These are phyloP conservation scores for Talaromyces sp. DNA, from an alignment of 2,329 filamentous ascomycete species.

Conservation along the genomic window DNA sequence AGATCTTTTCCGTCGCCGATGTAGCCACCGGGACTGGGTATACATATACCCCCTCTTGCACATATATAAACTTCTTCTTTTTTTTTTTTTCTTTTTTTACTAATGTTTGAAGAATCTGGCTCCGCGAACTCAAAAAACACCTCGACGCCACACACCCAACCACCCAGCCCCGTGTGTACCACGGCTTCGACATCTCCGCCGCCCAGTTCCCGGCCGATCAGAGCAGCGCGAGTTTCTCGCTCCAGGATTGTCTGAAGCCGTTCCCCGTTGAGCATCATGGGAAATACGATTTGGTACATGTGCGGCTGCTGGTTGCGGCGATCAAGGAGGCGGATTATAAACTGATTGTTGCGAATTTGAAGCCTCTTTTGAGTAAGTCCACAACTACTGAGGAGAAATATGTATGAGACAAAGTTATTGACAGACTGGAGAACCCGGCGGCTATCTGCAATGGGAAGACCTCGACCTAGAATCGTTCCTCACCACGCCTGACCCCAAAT, in stretches of 20 bases:
- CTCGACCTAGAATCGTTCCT: slow-evolving; percentile 16
- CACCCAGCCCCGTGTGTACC: slow-evolving; percentile 13
- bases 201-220: slow-evolving; percentile 21
- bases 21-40: slow-evolving; percentile 27
- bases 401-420: no score
- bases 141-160: slow-evolving; percentile 1
- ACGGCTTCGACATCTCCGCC: slow-evolving; percentile 28
- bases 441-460: slow-evolving; percentile 25
- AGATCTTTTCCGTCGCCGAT: slow-evolving; percentile 19
- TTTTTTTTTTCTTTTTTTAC: no score
- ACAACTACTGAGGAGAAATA: no score
- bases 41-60: no score
- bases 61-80: no score
- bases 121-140: slow-evolving; percentile 13
- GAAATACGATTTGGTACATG: slow-evolving; percentile 26
- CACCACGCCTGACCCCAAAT: slow-evolving; percentile 6
- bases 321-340: slow-evolving; percentile 19
- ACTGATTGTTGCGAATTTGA: slow-evolving; percentile 19
- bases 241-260: slow-evolving; percentile 21
- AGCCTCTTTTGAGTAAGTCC: slow-evolving; percentile 21
- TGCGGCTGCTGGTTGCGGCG: slow-evolving; percentile 22
- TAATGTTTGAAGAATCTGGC: slow-evolving; percentile 18
- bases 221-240: slow-evolving; percentile 13
- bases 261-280: slow-evolving; percentile 22
- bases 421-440: slow-evolving; percentile 16